A percentile compares a stretch with the other conserved stretches of the same genome.
These are phyloP conservation scores for Pestalotiopsis sp. DNA, from an alignment of 2,329 filamentous ascomycete species.

Conservation along the genomic window DNA sequence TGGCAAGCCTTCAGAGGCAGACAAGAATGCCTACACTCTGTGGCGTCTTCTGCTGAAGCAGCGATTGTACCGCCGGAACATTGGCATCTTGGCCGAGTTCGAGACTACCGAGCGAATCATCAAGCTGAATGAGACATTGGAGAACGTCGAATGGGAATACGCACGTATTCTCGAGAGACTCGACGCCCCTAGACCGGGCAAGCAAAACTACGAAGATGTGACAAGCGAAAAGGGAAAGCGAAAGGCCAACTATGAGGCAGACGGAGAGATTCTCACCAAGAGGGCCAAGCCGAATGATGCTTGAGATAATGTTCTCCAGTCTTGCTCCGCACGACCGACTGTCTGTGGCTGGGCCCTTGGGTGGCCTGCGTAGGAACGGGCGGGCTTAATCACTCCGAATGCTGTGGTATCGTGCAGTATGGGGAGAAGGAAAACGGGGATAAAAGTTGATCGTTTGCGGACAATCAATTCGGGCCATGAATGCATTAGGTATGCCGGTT, in stretches of 20 bases:
- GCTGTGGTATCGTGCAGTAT: no score
- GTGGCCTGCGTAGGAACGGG: neutral
- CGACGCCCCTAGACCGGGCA: constrained; percentile 21
- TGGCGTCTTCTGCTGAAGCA: constrained; percentile 80
- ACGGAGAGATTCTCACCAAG: constrained; percentile 38
- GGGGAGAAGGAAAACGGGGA: no score
- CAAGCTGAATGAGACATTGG: constrained; percentile 71
- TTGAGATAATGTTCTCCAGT: neutral
- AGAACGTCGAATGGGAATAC: constrained; percentile 73
- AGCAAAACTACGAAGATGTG: constrained; percentile 10
- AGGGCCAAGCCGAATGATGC: constrained; percentile 44
- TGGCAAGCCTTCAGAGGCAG: constrained; percentile 44
- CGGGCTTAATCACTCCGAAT: neutral
- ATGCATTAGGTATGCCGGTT: no score
- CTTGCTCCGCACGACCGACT: neutral
- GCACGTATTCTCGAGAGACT: constrained; percentile 57
- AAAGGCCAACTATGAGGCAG: constrained; percentile 38
- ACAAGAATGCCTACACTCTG: constrained; percentile 66
- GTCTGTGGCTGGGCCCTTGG: neutral
- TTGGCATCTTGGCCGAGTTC: constrained; percentile 69
- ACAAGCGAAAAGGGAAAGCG: constrained; percentile 45
- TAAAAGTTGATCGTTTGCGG: no score
- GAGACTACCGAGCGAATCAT: constrained; percentile 69
- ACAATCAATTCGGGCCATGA: no score
- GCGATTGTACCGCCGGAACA: constrained; percentile 75